phyloP scores from a whole-genome alignment of 768 basidiomycete species.

The Auricularia heimuer region DNA sequence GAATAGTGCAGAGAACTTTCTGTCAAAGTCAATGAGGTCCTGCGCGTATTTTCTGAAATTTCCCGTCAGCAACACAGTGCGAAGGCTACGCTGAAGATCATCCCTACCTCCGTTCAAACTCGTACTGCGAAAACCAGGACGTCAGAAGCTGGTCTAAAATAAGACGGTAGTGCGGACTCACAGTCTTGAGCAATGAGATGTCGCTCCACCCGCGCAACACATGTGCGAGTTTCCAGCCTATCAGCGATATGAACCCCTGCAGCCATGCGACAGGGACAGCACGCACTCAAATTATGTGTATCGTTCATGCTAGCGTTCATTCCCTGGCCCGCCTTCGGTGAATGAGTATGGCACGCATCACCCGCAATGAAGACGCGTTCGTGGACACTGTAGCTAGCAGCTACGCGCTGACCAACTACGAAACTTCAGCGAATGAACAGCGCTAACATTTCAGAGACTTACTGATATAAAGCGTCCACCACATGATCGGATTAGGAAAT shows the following conservation, averaged over 20 bases:
- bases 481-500: conserved; percentile 42
- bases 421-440: background rate
- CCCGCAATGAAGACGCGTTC: conserved; percentile 69
- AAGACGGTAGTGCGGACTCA: conserved; percentile 18
- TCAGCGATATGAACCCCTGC: background rate
- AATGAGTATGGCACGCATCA: conserved; percentile 44
- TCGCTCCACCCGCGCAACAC: conserved; percentile 47
- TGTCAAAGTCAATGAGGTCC: conserved; percentile 65
- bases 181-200: conserved; percentile 39
- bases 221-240: conserved; percentile 52
- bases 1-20: conserved; percentile 53
- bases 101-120: conserved; percentile 43
- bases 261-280: too few relatives aligned
- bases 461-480: conserved; percentile 72
- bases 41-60: conserved; percentile 41
- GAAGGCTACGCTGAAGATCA: background rate
- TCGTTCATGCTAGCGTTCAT: conserved; percentile 76
- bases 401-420: conserved; percentile 66
- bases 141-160: background rate
- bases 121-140: conserved; percentile 38
- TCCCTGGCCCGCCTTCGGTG: conserved; percentile 43
- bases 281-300: conserved; percentile 54
- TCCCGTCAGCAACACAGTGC: background rate
- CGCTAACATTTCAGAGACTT: conserved; percentile 12
- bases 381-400: conserved; percentile 47